Evolutionary conservation across 2,329 filamentous ascomycete genomes (phyloP).

Genomic region (Immersiporthe knoxdaviesiana): DNA sequence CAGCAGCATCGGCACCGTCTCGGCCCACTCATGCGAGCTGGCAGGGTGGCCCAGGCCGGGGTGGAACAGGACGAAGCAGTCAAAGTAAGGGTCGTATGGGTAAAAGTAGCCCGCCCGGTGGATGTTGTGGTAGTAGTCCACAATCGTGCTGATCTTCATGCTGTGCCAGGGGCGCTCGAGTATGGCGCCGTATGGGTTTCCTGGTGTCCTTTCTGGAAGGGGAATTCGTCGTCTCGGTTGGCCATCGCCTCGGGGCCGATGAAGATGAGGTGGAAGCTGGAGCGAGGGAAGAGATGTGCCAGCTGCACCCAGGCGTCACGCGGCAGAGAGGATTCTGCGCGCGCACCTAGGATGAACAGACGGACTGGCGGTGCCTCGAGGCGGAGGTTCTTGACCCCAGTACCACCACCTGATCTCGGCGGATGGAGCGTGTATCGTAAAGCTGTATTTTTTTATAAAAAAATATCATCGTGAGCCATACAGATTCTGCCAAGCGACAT

Average conservation of each 20-base stretch:
- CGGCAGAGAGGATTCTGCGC: slow-evolving; percentile 95
- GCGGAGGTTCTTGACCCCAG: slow-evolving; percentile 76
- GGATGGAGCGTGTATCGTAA: slow-evolving; percentile 93
- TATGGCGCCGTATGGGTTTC: slow-evolving; percentile 91
- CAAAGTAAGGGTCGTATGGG: slow-evolving; percentile 97
- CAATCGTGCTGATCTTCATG: slow-evolving; percentile 96
- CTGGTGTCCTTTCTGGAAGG: slow-evolving; percentile 78
- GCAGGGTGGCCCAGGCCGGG: slow-evolving; percentile 94
- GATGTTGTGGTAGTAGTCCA: slow-evolving; percentile 97
- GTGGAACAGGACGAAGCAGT: slow-evolving; percentile 96
- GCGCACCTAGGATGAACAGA: slow-evolving; percentile 89
- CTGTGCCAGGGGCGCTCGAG: slow-evolving; percentile 85
- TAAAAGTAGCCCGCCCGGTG: slow-evolving; percentile 89
- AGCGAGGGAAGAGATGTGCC: slow-evolving; percentile 89
- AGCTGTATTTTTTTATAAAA: slow-evolving; percentile 63
- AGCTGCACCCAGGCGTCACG: slow-evolving; percentile 94
- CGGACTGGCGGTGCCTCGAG: slow-evolving; percentile 86
- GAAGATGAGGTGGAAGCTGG: slow-evolving; percentile 89
- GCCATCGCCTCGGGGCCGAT: slow-evolving; percentile 96
- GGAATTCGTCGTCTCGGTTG: slow-evolving; percentile 94
- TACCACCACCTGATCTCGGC: slow-evolving; percentile 74
- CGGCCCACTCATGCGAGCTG: slow-evolving; percentile 89
- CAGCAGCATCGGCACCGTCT: slow-evolving; percentile 84
- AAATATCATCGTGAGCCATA: slow-evolving; percentile 21
- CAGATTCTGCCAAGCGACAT: not conserved